phyloP scores from a whole-genome alignment of 768 basidiomycete species.

The Pleurotus pulmonarius region DNA sequence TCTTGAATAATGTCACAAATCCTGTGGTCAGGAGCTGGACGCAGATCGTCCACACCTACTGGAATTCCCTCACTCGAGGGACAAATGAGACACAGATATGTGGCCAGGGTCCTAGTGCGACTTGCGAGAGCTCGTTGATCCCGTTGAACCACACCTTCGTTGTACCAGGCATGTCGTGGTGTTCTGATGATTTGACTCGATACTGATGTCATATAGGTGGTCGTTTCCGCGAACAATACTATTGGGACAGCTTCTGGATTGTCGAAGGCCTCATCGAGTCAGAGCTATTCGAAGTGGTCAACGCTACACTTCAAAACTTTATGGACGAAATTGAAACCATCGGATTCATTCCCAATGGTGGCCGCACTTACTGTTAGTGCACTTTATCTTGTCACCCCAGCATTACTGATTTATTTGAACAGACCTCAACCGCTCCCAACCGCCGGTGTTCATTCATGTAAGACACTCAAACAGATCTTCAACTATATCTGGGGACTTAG shows the following conservation, averaged over 20 bases:
- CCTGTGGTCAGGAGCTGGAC: constrained; percentile 69
- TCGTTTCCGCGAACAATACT: constrained; percentile 83
- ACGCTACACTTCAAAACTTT: constrained; percentile 84
- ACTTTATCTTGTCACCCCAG: background rate
- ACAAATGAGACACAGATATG: constrained; percentile 75
- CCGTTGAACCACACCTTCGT: constrained; percentile 91
- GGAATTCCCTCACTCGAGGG: constrained; percentile 72
- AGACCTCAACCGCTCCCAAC: constrained; percentile 91
- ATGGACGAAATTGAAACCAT: constrained; percentile 86
- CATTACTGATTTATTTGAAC: background rate
- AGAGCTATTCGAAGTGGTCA: constrained; percentile 67
- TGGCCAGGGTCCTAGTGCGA: constrained; percentile 33
- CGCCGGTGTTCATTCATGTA: constrained; percentile 83
- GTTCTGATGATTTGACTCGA: too few species aligned
- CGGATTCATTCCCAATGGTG: constrained; percentile 95
- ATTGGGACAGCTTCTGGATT: constrained; percentile 80
- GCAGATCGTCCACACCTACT: constrained; percentile 79
- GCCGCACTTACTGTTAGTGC: constrained; percentile 76
- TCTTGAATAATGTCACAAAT: constrained; percentile 68
- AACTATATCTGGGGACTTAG: background rate
- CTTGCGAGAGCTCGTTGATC: constrained; percentile 82
- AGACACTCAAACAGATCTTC: constrained; percentile 11
- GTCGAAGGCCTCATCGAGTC: constrained; percentile 83
- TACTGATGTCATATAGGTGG: constrained; percentile 30
- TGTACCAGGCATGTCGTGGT: constrained; percentile 56